Evolutionary conservation across 1,284 basidiomycete species (phyloP).

Genomic region (Peniophora sp.): DNA sequence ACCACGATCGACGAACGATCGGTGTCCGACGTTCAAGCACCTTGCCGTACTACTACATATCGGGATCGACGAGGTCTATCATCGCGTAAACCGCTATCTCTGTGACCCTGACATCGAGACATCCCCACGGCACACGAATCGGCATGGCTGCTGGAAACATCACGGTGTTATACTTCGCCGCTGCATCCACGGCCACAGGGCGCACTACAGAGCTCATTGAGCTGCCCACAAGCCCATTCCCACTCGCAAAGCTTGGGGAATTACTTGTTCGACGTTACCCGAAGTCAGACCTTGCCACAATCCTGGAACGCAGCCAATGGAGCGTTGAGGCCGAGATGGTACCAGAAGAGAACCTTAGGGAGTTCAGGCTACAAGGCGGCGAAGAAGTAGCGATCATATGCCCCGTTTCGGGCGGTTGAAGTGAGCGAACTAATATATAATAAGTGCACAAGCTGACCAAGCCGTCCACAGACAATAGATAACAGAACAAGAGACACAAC

Average conservation of each 20-base stretch:
- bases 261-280: conserved; percentile 49
- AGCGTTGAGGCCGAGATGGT: conserved; percentile 78
- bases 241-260: conserved; percentile 41
- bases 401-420: conserved; percentile 72
- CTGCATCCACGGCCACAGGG: conserved; percentile 62
- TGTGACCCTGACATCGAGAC: too few species aligned
- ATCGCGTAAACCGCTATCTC: too few species aligned
- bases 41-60: too few species aligned
- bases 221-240: conserved; percentile 23
- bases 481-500: neutral
- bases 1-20: too few species aligned
- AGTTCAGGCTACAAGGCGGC: conserved; percentile 43
- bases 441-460: neutral
- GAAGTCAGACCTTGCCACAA: conserved; percentile 35
- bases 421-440: too few species aligned
- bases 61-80: too few species aligned
- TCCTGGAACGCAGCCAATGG: conserved; percentile 61
- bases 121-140: too few species aligned
- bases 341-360: conserved; percentile 32
- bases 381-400: conserved; percentile 78
- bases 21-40: too few species aligned
- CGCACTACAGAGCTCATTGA: conserved; percentile 37
- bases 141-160: too few species aligned
- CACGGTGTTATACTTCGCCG: conserved; percentile 76
- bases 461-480: neutral